Base-by-base conservation (phyloP, 2,329 filamentous ascomycete species). In the Diaporthe australafricana region DNA sequence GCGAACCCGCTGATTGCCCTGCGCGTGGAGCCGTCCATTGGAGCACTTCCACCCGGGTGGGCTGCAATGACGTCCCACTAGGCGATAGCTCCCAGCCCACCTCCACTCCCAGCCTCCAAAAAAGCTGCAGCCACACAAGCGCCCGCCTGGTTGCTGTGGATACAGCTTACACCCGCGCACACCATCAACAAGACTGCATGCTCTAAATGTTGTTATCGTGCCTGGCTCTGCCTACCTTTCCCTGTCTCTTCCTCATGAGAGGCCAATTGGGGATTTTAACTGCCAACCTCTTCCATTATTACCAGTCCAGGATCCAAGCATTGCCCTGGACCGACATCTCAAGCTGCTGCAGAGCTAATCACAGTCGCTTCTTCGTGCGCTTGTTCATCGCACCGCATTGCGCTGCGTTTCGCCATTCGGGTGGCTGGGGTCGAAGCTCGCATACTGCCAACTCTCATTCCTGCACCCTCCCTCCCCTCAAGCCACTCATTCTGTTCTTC, bases 181-280 rank as follows among this genome's bases (percentile, higher is more conserved):
- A 42, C 42, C 60, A 65, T 65, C 60, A 65, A 65, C 60, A 65
- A 65, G 60, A 45, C 60, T 65, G 60, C 60, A 65, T 65, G 48
- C 60, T 50, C 60, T 16, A 30, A 16, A n/a, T 65, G 45, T 65
- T 65, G 27, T 65, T 35, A 35, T 63, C 60, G 42, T 48, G 14
- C 60, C 60, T 63, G 60, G 42, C 60, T 48, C 42, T 63, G 57
- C 57, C 57, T 48, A 42, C 60, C 5, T 35, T 38, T 63, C 42
- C 60, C 42, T 63, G 60, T 48, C 45, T 50, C 42, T 5, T 48
- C n/a, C 5, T 38, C 45, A 25, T 14, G 14, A 50, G 45, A 38
- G 35, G 45, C 60, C 60, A 65, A 65, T 65, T 65, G 60, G 60
- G 42, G 5, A 38, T 50, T 38, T 50, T 2, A 5, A 38, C 14